Percentiles rank a stretch among this genome's conserved stretches.
phyloP scores from a whole-genome alignment of 768 basidiomycete species.

The Suillus cothurnatus region DNA sequence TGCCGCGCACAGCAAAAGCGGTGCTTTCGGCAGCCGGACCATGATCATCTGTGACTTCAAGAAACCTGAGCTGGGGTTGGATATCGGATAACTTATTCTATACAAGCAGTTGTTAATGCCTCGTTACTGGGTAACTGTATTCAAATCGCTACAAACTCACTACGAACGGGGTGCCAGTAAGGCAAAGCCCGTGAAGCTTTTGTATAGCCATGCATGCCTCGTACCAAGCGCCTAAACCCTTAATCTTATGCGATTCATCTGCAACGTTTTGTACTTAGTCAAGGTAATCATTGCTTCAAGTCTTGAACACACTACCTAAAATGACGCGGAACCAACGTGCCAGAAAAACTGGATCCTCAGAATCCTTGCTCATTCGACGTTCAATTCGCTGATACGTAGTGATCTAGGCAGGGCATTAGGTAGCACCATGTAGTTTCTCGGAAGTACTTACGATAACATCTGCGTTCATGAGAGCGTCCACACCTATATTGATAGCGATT shows the following conservation, averaged over 20 bases:
- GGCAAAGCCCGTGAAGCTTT: not conserved
- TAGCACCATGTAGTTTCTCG: not conserved
- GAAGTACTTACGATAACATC: not conserved
- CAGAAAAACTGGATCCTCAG: not conserved
- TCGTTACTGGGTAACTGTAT: not conserved
- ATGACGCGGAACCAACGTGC: not conserved
- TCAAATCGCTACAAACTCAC: not conserved
- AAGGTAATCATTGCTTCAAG: not conserved
- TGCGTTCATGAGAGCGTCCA: not conserved
- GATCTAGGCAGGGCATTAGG: not conserved
- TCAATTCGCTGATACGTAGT: not conserved
- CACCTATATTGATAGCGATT: not conserved
- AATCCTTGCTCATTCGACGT: conserved; percentile 1
- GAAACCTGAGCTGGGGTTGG: not conserved
- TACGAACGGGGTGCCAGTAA: not conserved
- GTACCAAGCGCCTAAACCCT: not conserved
- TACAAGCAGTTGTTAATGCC: not conserved
- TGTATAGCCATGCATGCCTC: not conserved
- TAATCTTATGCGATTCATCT: conserved; percentile 1
- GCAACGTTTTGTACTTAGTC: not conserved
- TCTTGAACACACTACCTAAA: not conserved
- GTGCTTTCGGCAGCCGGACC: not conserved
- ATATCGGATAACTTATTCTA: not conserved
- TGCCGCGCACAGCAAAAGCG: not conserved
- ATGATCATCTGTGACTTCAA: not conserved